Evolutionary conservation across 1,284 basidiomycete genomes (phyloP).

Genomic region (Cryptococcus hybrid): DNA sequence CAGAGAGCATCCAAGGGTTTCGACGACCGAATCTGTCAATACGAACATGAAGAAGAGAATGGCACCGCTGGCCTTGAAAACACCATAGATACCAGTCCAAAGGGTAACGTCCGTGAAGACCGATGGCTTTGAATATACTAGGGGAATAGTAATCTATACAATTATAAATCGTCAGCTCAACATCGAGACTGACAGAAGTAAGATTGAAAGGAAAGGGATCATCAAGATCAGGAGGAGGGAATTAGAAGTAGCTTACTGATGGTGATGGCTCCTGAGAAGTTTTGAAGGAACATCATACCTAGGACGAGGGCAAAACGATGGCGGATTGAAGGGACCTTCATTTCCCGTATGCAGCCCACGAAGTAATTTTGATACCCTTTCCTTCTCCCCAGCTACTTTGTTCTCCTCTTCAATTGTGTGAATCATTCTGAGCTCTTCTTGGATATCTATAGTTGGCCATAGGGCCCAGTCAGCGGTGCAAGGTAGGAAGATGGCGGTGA

Average conservation of each 20-base stretch:
- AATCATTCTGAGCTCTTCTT: too few relatives aligned
- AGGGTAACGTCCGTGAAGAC: constrained; percentile 38
- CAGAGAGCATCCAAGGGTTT: constrained; percentile 34
- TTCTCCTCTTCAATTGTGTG: too few relatives aligned
- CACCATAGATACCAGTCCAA: constrained; percentile 49
- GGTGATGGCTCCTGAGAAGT: constrained; percentile 29
- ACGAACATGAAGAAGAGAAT: constrained; percentile 31
- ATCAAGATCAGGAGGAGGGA: too few relatives aligned
- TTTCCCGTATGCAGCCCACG: too few relatives aligned
- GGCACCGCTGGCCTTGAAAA: constrained; percentile 39
- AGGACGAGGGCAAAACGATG: too few relatives aligned
- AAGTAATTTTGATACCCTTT: too few relatives aligned
- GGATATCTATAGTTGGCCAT: too few relatives aligned
- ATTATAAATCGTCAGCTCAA: background rate
- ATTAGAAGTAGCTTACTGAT: constrained; percentile 10
- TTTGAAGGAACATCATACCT: too few relatives aligned
- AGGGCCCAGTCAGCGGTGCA: too few relatives aligned
- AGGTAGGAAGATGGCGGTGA: too few relatives aligned
- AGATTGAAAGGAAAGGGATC: background rate
- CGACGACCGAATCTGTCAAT: constrained; percentile 39
- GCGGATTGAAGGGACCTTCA: too few relatives aligned
- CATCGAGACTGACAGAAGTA: background rate
- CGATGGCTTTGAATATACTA: constrained; percentile 43
- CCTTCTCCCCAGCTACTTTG: too few relatives aligned
- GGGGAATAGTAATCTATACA: constrained; percentile 34